Evolutionary conservation across 2,329 filamentous ascomycete species (phyloP).

Genomic region (Pestalotiopsis sp.): DNA sequence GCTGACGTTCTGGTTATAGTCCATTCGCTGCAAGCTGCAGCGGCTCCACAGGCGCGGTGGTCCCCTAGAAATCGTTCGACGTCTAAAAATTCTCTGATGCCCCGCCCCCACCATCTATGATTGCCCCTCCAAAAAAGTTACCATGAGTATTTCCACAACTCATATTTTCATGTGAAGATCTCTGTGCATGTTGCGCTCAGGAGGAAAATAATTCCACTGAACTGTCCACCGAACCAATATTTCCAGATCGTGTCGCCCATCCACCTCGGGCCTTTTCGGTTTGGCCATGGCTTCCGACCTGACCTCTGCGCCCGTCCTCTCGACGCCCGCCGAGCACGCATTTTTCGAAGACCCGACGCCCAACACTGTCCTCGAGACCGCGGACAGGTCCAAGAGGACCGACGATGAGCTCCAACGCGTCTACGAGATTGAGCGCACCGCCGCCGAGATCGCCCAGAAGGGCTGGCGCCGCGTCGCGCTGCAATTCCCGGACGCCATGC

Average conservation of each 20-base stretch:
- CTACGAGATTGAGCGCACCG: slow-evolving; percentile 85
- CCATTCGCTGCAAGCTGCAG: neutral
- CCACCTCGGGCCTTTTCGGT: neutral
- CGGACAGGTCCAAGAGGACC: slow-evolving; percentile 33
- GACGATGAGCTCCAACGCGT: slow-evolving; percentile 74
- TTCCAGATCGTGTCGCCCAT: neutral
- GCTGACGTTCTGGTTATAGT: neutral
- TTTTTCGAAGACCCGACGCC: slow-evolving; percentile 56
- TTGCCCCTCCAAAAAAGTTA: slow-evolving; percentile 6
- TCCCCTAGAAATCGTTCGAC: slow-evolving; percentile 1
- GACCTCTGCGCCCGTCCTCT: slow-evolving; percentile 60
- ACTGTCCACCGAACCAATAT: neutral
- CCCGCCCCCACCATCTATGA: slow-evolving; percentile 6
- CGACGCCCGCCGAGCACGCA: slow-evolving; percentile 61
- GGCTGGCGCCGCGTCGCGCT: slow-evolving; percentile 79
- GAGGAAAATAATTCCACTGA: neutral
- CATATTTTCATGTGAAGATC: neutral
- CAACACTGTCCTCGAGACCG: slow-evolving; percentile 26
- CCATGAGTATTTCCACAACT: neutral
- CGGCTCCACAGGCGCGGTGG: neutral
- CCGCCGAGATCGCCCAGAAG: slow-evolving; percentile 72
- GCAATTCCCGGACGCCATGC: slow-evolving; percentile 96
- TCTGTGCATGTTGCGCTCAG: neutral
- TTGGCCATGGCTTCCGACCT: slow-evolving; percentile 37
- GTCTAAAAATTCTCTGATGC: slow-evolving; percentile 8